Base-by-base conservation (phyloP, 495 filamentous ascomycete genomes). In the Opeltia flavorubescens region DNA sequence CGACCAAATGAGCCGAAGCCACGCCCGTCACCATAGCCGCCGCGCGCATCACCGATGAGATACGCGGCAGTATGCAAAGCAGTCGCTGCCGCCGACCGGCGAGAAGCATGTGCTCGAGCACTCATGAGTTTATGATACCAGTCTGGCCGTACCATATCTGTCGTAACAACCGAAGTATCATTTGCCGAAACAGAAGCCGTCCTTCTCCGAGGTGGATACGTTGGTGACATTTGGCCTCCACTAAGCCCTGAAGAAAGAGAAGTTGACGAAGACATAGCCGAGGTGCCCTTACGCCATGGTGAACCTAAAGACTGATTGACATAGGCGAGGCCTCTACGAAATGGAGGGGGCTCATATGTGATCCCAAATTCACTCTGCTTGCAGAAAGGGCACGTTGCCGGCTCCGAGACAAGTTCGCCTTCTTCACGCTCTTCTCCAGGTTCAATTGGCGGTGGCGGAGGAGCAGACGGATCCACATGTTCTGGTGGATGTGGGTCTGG, bases 401-500 rank as follows among this genome's bases (percentile, higher is more conserved):
- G 81, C 50, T 95, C 91, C 11, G 86, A 94, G 1, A 95, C 78
- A 17, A 98, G 69, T 48, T 80, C 69, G 2, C 76, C 78, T 7
- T 80, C 76, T 55, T 83, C 70, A 54, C 70, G 54, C 55, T 65
- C 51, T 58, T 65, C 64, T 27, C 65, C 65, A 13, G 65, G 34
- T 21, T 59, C 50, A 24, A 60, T 61, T 33, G 26, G 38, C 17
- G 49, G 33, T 17, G 45, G 38, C 18, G 66, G 42, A 49, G 65
- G 47, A 56, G 66, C 39, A 51, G 63, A 53, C 6, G 74, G 60
- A 36, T 78, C 74, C 5, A 74, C 73, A 47, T 94, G 86, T 61
- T 98, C 91, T 9, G 91, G 91, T 34, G 86, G 81, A 65, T 98
- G 91, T 12, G 91, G 91, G 55, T 98, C 91, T 7, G 89, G 86